Base-by-base conservation (phyloP, 2,329 filamentous ascomycete species). In the Aspergillus tubingensis region DNA sequence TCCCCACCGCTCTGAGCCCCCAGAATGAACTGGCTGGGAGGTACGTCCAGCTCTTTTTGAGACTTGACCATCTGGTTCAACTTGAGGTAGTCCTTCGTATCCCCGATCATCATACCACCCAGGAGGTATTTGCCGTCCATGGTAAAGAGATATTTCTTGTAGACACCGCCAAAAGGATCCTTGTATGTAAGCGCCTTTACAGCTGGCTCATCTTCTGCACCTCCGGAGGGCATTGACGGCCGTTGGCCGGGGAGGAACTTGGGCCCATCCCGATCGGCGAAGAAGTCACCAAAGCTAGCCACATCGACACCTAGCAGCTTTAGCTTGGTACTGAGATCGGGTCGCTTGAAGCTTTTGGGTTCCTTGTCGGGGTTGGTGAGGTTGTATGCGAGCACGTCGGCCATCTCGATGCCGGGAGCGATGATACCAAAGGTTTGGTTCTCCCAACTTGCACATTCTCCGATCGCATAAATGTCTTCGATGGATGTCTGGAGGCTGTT, bases 101-200 rank as follows among this genome's bases (percentile, higher is more conserved):
- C 92, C 41, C 92, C 93, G 62, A 96, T 95, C 91, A 96, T 96
- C 91, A 96, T 96, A 3, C 92, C 93, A n/a, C 92, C 92, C 0
- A 96, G 85, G 1, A 96, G 81, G 69, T 94, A 94, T 74, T 96
- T 96, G 25, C 92, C 92, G 71, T 96, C 93, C 71, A 88, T 81
- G 0, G 92, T 96, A 71, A 96, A 96, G 10, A 96, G 80, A 74
- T 95, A 96, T 72, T 96, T 96, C 76, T 96, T 96, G 80, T 96
- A 96, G 1, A 96, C 86, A 51, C 91, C 88, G 58, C 88, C 85
- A 72, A 96, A 96, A 0, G 92, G 92, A 70, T 96, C 92, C 63
- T 89, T 92, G 79, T 96, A 96, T 0, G 90, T 94, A 44, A 96
- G 79, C 0, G 92, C 88, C 77, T 96, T 96, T 68, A 96, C 91